A percentile compares a stretch with the other conserved stretches of the same genome.
Evolutionary conservation across 352 stramenopile species (phyloP).

Genomic region (Phytophthora colocasiae): DNA sequence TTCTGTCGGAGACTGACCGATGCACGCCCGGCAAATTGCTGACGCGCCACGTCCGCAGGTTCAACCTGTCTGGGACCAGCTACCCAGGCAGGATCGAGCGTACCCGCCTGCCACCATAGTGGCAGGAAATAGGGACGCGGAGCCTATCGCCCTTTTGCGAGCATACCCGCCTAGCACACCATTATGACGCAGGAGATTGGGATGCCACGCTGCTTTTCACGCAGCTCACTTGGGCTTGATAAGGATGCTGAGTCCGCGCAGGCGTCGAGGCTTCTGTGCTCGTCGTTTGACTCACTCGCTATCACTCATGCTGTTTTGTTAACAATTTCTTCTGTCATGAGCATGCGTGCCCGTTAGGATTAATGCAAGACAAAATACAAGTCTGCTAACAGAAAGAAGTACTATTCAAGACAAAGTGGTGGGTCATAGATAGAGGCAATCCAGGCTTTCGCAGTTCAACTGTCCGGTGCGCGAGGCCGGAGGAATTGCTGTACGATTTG

Average conservation of each 20-base stretch:
- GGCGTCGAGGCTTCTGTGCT: constrained; percentile 29
- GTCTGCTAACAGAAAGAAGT: constrained; percentile 16
- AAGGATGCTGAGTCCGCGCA: constrained; percentile 33
- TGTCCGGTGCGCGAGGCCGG: constrained; percentile 10
- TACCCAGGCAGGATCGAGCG: constrained; percentile 10
- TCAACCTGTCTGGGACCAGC: constrained; percentile 7
- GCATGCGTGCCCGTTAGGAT: constrained; percentile 12
- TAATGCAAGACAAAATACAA: constrained; percentile 28
- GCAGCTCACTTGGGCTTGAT: constrained; percentile 30
- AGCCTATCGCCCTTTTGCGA: constrained; percentile 30
- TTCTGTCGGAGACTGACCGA: constrained; percentile 15
- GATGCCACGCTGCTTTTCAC: constrained; percentile 37
- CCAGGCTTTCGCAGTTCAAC: constrained; percentile 1
- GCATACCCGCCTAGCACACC: constrained; percentile 33
- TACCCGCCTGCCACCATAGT: constrained; percentile 35
- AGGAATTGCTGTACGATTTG: constrained; percentile 35
- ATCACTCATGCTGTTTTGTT: neutral
- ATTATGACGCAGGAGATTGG: constrained; percentile 32
- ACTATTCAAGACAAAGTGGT: constrained; percentile 1
- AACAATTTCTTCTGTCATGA: constrained; percentile 12
- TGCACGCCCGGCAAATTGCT: constrained; percentile 28
- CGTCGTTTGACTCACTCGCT: constrained; percentile 24
- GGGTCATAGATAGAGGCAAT: neutral
- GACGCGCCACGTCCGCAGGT: constrained; percentile 30
- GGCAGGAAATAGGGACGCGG: constrained; percentile 36